phyloP scores from a whole-genome alignment of 495 filamentous ascomycete genomes.

The Neurospora cerealis region DNA sequence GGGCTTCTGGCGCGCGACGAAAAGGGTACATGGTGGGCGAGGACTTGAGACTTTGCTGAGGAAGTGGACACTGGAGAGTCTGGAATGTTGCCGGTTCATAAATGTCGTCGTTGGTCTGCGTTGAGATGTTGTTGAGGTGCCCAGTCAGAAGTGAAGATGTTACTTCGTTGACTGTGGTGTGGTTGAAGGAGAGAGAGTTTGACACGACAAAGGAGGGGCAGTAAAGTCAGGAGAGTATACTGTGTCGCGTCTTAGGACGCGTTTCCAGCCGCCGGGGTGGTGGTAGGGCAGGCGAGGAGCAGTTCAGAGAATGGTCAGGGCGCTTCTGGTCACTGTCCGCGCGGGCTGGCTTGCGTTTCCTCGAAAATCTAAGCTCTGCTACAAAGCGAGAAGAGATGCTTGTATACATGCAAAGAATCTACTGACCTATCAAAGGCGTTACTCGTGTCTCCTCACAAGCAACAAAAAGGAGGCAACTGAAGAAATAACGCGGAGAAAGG shows the following conservation, averaged over 20 bases:
- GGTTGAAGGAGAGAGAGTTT: background rate
- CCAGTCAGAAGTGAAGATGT: background rate
- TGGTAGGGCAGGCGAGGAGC: background rate
- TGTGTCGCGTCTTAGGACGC: background rate
- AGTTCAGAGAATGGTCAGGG: background rate
- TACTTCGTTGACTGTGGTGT: background rate
- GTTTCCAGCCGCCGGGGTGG: background rate
- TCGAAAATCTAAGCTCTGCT: background rate
- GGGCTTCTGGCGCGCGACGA: background rate
- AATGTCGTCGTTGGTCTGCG: background rate
- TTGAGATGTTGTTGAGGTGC: background rate
- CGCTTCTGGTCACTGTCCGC: background rate
- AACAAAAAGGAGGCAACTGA: background rate
- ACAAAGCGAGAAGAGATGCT: background rate
- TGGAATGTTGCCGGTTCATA: background rate
- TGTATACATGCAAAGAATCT: background rate
- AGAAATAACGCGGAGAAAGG: background rate
- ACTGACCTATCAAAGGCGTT: background rate
- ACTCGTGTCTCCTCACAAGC: background rate
- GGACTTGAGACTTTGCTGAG: background rate
- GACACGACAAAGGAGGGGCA: background rate
- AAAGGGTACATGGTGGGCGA: background rate
- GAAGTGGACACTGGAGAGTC: background rate
- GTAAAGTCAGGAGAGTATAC: background rate
- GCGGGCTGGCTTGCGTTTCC: background rate